A percentile compares a stretch with the other conserved stretches of the same genome.
Evolutionary conservation across 345 rosid genomes (phyloP).

Genomic region (Gossypium arboreum): DNA sequence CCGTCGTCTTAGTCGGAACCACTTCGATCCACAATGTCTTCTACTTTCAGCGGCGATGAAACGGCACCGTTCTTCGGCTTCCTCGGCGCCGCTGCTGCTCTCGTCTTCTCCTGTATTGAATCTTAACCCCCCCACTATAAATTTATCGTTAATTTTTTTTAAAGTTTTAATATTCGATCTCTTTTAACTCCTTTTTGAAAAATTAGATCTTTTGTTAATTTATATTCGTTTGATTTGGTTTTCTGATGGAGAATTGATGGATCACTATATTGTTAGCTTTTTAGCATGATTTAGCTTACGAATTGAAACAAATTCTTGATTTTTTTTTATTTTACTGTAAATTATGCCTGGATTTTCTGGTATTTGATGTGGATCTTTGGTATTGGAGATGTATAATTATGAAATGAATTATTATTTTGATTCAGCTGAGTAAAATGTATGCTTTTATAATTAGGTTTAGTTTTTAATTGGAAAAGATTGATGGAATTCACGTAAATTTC

Average conservation of each 20-base stretch:
- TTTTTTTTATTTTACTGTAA: neutral
- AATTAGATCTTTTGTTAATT: neutral
- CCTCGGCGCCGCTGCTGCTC: conserved; percentile 78
- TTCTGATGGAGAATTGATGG: neutral
- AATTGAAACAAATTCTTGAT: neutral
- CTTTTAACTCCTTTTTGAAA: neutral
- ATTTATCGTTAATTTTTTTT: neutral
- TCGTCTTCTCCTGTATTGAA: conserved; percentile 66
- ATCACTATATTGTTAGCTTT: neutral
- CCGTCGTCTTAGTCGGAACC: conserved; percentile 26
- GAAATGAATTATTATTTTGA: neutral
- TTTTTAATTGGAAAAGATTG: too few species aligned
- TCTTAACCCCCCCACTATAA: neutral
- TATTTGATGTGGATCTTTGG: neutral
- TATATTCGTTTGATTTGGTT: neutral
- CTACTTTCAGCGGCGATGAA: conserved; percentile 67
- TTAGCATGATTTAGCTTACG: neutral
- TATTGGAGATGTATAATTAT: neutral
- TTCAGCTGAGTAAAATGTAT: neutral
- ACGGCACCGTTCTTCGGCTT: conserved; percentile 77
- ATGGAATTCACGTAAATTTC: neutral
- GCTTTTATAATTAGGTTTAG: too few species aligned
- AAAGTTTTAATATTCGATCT: neutral
- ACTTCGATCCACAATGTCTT: conserved; percentile 24
- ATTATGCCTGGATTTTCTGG: neutral